A percentile compares a stretch with the other conserved stretches of the same genome.
Evolutionary conservation across 106 monocot species (phyloP).

Genomic region (Agapanthus africanus): DNA sequence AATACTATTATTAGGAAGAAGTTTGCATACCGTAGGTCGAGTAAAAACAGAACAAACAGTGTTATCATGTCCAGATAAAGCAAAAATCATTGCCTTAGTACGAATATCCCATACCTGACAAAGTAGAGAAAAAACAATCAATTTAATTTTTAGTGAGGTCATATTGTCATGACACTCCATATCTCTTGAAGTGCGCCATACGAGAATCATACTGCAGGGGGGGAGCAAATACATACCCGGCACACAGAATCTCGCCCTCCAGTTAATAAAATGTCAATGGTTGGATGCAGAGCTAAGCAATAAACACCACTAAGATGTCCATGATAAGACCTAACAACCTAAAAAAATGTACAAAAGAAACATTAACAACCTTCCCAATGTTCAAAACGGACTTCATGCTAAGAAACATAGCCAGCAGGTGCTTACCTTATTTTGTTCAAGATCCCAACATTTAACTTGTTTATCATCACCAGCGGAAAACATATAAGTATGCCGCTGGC

Average conservation of each 20-base stretch:
- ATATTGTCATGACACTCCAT: not conserved
- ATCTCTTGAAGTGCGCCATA: too few species aligned
- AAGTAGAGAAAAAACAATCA: not conserved
- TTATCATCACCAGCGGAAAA: constrained; percentile 99
- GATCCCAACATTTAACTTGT: constrained; percentile 97
- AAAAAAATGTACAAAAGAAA: not conserved
- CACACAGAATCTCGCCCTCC: constrained; percentile 99
- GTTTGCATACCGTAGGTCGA: constrained; percentile 69
- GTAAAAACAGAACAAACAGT: constrained; percentile 97
- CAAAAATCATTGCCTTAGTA: constrained; percentile 91
- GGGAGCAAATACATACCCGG: constrained; percentile 66
- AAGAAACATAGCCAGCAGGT: not conserved
- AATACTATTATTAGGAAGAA: not conserved
- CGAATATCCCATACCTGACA: constrained; percentile 94
- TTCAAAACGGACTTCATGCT: not conserved
- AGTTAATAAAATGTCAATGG: constrained; percentile 87
- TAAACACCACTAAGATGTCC: constrained; percentile 98
- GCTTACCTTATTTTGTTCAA: constrained; percentile 91
- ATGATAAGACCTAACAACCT: constrained; percentile 89
- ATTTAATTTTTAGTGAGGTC: not conserved
- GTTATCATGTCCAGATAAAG: constrained; percentile 91
- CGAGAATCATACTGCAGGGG: too few species aligned
- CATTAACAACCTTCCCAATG: not conserved
- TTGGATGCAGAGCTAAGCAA: constrained; percentile 89
- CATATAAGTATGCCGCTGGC: constrained; percentile 78